Evolutionary conservation across 768 basidiomycete species (phyloP), one percentile per base, ranked within the genome.

Genomic region (Leccinum rimulosum): DNA sequence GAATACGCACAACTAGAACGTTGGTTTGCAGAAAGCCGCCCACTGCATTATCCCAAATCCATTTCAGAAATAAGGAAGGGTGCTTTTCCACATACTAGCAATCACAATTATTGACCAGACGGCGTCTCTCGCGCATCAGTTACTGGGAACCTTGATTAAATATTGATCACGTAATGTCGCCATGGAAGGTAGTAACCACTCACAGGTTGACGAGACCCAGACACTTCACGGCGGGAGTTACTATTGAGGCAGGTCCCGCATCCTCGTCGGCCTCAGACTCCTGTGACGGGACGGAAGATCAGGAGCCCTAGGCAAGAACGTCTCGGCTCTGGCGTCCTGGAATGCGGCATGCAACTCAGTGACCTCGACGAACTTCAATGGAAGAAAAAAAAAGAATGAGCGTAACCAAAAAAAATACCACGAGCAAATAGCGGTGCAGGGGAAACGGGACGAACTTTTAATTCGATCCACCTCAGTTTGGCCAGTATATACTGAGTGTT

Each of bases 291-390:
- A 62, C 1, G 72, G 73, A 19, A 73, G 58, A 55, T 65, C 64
- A 0, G 59, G 65, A 2, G 73, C 52, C 25, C 64, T 65, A 4
- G 72, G 72, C 2, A 74, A 58, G 36, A 9, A 65, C 0, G 72
- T 73, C 36, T 58, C 54, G n/a, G 70, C 72, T 56, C 72, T 70
- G 3, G 72, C 72, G 25, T 68, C 70, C 30, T 67, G 72, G 43
- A 73, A 73, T 15, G 73, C 72, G 36, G 28, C 19, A 38, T 73
- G 72, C 0, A 73, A 43, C 30, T 63, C 61, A 7, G 19, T 27
- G 47, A 74, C 72, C 47, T 52, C 62, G 61, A 74, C 68, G 57
- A 73, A 73, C 73, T 73, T 55, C 14, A 49, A 25, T 14, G 25
- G 25, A 27, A 27, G 47, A 22, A 15, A 38, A 38, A 43, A 10